These are phyloP conservation scores for Phytophthora syringae DNA, from an alignment of 352 stramenopile species.

Conservation along the genomic window DNA sequence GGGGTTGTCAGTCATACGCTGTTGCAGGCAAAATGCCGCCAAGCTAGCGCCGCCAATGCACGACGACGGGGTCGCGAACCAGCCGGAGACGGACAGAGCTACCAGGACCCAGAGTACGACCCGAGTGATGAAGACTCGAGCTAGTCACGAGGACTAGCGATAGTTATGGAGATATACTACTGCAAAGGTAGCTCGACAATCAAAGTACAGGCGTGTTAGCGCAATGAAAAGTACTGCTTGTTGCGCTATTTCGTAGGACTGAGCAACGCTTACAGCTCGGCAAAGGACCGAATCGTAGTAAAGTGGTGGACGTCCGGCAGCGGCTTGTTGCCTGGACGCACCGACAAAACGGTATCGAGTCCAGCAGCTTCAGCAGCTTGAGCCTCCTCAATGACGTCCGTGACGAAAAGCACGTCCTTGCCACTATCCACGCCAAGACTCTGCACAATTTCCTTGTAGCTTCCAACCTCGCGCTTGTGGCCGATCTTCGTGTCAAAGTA, in stretches of 20 bases:
- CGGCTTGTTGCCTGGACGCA: constrained; percentile 87
- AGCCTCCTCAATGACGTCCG: constrained; percentile 88
- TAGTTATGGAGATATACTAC: constrained; percentile 15
- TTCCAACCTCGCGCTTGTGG: constrained; percentile 74
- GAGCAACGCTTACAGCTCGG: constrained; percentile 50
- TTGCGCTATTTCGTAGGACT: constrained; percentile 1
- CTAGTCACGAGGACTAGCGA: constrained; percentile 28
- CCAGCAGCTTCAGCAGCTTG: constrained; percentile 75
- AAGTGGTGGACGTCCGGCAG: constrained; percentile 67
- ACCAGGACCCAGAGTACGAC: constrained; percentile 81
- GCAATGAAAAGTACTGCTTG: background rate
- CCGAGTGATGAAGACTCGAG: constrained; percentile 83
- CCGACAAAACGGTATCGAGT: constrained; percentile 72
- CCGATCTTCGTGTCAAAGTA: constrained; percentile 91
- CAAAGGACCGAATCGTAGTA: constrained; percentile 65
- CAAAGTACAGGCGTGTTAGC: constrained; percentile 8
- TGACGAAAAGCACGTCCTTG: constrained; percentile 89
- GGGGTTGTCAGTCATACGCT: constrained; percentile 83
- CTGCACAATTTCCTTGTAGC: constrained; percentile 85
- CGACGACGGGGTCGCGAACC: constrained; percentile 40
- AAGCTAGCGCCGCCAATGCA: constrained; percentile 47
- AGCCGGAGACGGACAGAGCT: constrained; percentile 44
- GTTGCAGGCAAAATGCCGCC: constrained; percentile 72
- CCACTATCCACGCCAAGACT: constrained; percentile 81
- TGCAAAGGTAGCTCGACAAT: background rate